phyloP scores from a whole-genome alignment of 192 early-diverging fungal genomes.

The Pilaira anomala region DNA sequence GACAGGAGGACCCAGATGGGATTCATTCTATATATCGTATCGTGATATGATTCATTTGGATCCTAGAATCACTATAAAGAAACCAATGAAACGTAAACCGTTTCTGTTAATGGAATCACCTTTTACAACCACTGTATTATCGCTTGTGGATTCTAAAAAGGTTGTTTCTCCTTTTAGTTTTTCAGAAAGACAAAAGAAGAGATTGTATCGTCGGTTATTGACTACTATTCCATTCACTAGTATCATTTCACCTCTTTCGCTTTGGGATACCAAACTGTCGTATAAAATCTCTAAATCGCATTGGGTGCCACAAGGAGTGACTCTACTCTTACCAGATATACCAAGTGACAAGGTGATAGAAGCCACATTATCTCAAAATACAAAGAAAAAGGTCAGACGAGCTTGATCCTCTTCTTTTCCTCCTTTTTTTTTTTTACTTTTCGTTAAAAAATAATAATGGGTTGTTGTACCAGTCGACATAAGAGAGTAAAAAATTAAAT shows the following conservation, averaged over 20 bases:
- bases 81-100: slow-evolving; percentile 3
- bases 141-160: not conserved
- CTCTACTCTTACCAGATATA: not conserved
- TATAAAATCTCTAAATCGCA: not conserved
- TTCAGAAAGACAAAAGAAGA: slow-evolving; percentile 5
- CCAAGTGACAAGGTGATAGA: not conserved
- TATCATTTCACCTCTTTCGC: not conserved
- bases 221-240: not conserved
- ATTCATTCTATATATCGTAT: slow-evolving; percentile 10
- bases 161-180: not conserved
- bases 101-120: not conserved
- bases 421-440: not conserved
- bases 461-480: not conserved
- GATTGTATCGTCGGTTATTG: slow-evolving; percentile 20
- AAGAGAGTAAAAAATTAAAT: not conserved
- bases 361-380: not conserved
- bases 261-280: too few species aligned
- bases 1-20: slow-evolving; percentile 24
- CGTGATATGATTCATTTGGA: slow-evolving; percentile 1
- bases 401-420: not conserved
- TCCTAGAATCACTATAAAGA: not conserved
- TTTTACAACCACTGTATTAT: not conserved
- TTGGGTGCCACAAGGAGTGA: not conserved
- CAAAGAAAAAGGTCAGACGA: not conserved
- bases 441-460: not conserved